A percentile compares a stretch with the other conserved stretches of the same genome.
These are phyloP conservation scores for Lachancea cidri DNA, from an alignment of 805 yeast species.

Conservation along the genomic window DNA sequence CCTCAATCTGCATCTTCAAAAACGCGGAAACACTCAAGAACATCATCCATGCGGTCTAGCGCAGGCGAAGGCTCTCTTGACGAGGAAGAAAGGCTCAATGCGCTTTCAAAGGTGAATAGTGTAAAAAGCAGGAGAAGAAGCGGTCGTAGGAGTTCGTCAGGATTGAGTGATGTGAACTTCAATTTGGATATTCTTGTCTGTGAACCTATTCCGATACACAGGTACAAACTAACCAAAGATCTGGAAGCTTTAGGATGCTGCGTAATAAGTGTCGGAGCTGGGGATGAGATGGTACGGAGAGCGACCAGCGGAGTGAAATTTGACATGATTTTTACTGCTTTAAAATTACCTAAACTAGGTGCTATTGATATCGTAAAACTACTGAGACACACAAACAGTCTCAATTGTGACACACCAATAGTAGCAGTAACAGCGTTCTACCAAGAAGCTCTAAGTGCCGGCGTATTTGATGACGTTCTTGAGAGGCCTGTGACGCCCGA, in stretches of 20 bases:
- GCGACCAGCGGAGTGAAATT: constrained; percentile 80
- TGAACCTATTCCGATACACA: constrained; percentile 79
- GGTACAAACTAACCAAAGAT: constrained; percentile 59
- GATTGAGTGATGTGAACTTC: constrained; percentile 17
- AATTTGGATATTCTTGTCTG: constrained; percentile 68
- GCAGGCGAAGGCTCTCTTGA: constrained; percentile 19
- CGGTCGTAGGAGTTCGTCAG: constrained; percentile 24
- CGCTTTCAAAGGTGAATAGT: constrained; percentile 26
- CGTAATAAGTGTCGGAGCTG: constrained; percentile 70
- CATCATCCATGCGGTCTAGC: constrained; percentile 17
- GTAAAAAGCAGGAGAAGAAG: constrained; percentile 27
- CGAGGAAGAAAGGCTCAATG: constrained; percentile 23
- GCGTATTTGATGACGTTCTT: constrained; percentile 58
- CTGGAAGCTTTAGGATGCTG: constrained; percentile 71
- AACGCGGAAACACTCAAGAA: constrained; percentile 45
- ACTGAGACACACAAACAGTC: constrained; percentile 67
- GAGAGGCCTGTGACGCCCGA: constrained; percentile 56
- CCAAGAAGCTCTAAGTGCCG: constrained; percentile 54
- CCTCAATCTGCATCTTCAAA: constrained; percentile 21
- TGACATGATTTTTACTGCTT: constrained; percentile 76
- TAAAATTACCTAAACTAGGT: constrained; percentile 59
- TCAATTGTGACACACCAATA: constrained; percentile 73
- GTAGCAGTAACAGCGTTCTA: constrained; percentile 69
- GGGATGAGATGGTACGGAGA: constrained; percentile 76
- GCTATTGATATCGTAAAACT: constrained; percentile 74